A percentile compares a stretch with the other conserved stretches of the same genome.
Conservation (phyloP, 1,284 basidiomycete genomes). For the Ceraceosorus bombacis region DNA sequence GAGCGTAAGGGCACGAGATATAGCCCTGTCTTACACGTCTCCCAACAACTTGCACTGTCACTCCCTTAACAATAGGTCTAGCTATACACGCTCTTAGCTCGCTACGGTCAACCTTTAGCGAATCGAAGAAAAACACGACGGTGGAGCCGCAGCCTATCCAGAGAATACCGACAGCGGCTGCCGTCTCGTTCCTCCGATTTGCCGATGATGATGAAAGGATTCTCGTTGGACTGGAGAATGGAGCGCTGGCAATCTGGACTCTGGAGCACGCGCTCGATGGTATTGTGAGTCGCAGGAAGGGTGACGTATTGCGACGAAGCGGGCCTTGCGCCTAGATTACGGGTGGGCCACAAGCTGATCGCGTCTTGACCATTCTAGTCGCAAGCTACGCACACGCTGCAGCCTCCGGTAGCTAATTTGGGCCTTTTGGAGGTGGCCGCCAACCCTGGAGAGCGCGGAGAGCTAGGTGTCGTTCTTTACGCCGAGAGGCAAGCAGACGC, state of each 20-base stretch:
- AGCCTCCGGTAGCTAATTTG: not conserved
- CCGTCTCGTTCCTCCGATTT: constrained; percentile 23
- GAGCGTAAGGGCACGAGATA: not conserved
- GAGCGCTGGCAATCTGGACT: constrained; percentile 28
- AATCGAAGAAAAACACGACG: constrained; percentile 21
- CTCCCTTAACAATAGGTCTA: constrained; percentile 44
- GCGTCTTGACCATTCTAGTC: constrained; percentile 42
- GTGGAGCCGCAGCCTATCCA: constrained; percentile 17
- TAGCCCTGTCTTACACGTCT: constrained; percentile 1
- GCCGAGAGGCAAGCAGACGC: constrained; percentile 41
- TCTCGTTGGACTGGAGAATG: constrained; percentile 28
- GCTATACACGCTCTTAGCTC: constrained; percentile 37
- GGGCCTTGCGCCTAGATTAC: constrained; percentile 6
- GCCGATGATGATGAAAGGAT: constrained; percentile 20
- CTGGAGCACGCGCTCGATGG: constrained; percentile 16
- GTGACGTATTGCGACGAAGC: constrained; percentile 16
- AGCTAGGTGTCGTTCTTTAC: constrained; percentile 48
- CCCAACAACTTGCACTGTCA: constrained; percentile 28
- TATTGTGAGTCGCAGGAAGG: constrained; percentile 11
- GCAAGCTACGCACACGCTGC: not conserved
- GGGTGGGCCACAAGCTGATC: constrained; percentile 19
- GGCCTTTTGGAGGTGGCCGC: not conserved
- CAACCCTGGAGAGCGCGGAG: constrained; percentile 50
- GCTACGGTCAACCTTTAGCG: constrained; percentile 23
- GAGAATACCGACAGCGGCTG: constrained; percentile 20